phyloP scores from a whole-genome alignment of 2,329 filamentous ascomycete species.

The Alternaria alternata region DNA sequence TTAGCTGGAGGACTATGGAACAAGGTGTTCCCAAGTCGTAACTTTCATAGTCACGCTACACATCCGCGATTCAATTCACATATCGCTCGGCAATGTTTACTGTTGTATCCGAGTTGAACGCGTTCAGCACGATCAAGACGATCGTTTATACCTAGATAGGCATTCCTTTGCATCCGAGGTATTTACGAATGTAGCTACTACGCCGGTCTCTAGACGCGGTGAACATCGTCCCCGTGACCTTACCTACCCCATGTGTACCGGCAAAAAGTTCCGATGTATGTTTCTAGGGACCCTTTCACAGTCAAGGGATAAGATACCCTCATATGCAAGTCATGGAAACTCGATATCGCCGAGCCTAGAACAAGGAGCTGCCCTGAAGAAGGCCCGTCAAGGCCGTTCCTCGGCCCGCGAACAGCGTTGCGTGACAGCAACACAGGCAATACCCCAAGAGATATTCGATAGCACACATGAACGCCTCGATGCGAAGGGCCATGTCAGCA shows the following conservation, averaged over 20 bases:
- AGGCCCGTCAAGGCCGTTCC: constrained; percentile 4
- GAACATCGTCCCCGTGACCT: constrained; percentile 1
- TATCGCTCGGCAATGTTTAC: neutral
- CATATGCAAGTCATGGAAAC: constrained; percentile 2
- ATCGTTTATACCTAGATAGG: constrained; percentile 2
- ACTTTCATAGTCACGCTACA: neutral
- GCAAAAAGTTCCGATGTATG: neutral
- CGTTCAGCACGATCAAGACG: neutral
- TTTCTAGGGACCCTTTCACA: constrained; percentile 1
- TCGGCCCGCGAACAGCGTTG: constrained; percentile 13
- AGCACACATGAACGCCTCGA: neutral
- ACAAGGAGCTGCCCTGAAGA: constrained; percentile 2
- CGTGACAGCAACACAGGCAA: constrained; percentile 13
- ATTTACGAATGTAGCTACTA: constrained; percentile 1
- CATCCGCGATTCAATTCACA: neutral
- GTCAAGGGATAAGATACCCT: neutral
- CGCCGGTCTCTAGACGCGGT: neutral
- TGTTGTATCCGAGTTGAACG: neutral
- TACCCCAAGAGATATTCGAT: constrained; percentile 7
- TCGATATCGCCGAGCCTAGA: constrained; percentile 7
- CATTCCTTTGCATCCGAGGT: neutral
- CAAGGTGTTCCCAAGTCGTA: neutral
- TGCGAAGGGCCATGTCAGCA: constrained; percentile 8
- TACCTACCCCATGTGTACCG: neutral
- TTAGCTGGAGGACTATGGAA: neutral